Evolutionary conservation across 345 rosid genomes (phyloP), one percentile per base, ranked within the genome.

Genomic region (Euphorbia tirucalli): DNA sequence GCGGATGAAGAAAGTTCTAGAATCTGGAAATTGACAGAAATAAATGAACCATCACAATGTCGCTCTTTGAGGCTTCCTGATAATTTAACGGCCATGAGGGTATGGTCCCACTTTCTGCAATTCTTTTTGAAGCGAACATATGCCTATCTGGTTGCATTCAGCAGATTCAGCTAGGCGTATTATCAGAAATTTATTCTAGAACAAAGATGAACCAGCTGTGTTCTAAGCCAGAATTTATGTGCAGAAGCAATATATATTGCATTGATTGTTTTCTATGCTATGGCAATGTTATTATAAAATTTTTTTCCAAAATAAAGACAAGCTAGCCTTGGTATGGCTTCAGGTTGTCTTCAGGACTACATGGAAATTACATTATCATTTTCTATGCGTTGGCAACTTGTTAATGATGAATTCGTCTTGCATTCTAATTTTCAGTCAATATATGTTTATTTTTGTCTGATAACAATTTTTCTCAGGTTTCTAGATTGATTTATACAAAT

Each of bases 401-500:
- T 55, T 21, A 43, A 61, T 70, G 8, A n/a, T 58, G 30, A 50
- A 5, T 21, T 48, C 49, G 57, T 44, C 19, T 63, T 55, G 11
- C 46, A 46, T 14, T 22, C 5, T 66, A 62, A 37, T 50, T 41
- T 22, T 35, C 6, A 61, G 30, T 24, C n/a, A n/a, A 71, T 25
- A 3, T 27, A 1, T 14, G 21, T 27, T 39, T 21, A 35, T 64
- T 35, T 9, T 28, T 10, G 15, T 64, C 54, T 77, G 67, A 5
- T 79, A 71, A 65, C 65, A 9, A 70, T 58, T 32, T 18, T 78
- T 76, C 56, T 57, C 90, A 93, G 96, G 87, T 90, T 64, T 78
- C 89, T 55, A 87, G 90, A 70, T 81, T 93, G 74, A 89, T 82
- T 59, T 93, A 90, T 74, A 87, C 95, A 77, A 90, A 90, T 79